A percentile compares a stretch with the other conserved stretches of the same genome.
Evolutionary conservation across 2,329 filamentous ascomycete genomes (phyloP).

Genomic region (Ophiostoma perfectum): DNA sequence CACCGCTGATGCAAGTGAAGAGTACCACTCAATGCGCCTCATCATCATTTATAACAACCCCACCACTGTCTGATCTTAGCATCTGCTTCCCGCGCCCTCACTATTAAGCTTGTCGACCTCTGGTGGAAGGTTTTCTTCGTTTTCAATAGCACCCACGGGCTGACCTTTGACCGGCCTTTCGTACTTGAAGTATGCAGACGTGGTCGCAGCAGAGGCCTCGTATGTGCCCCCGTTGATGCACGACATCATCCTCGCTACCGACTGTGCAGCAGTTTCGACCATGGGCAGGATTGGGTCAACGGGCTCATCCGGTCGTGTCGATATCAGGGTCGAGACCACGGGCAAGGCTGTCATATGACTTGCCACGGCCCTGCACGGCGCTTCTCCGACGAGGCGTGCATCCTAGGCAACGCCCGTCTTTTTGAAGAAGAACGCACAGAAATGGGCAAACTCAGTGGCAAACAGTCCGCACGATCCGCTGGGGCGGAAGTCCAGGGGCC

Average conservation of each 20-base stretch:
- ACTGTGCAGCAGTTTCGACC: conserved; percentile 2
- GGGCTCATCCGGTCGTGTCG: background rate
- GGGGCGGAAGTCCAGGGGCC: conserved; percentile 37
- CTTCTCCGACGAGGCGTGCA: conserved; percentile 36
- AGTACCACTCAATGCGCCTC: too few relatives aligned
- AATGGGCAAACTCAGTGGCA: conserved; percentile 43
- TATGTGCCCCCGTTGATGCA: background rate
- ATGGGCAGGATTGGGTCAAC: background rate
- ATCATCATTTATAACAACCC: too few relatives aligned
- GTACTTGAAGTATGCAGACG: conserved; percentile 14
- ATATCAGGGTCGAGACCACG: background rate
- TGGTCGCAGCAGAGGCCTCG: background rate
- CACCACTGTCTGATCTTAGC: background rate
- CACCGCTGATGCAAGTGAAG: too few relatives aligned
- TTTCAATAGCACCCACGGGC: conserved; percentile 30
- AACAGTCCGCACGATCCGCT: conserved; percentile 39
- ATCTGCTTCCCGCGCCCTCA: too few relatives aligned
- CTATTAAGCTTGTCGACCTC: background rate
- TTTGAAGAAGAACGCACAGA: conserved; percentile 52
- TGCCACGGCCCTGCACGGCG: background rate
- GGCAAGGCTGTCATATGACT: background rate
- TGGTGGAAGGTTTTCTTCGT: conserved; percentile 17
- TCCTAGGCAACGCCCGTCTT: conserved; percentile 58
- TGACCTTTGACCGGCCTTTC: conserved; percentile 28
- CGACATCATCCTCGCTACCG: background rate